Evolutionary conservation across 768 basidiomycete genomes (phyloP).

Genomic region (Leccinum imitatum): DNA sequence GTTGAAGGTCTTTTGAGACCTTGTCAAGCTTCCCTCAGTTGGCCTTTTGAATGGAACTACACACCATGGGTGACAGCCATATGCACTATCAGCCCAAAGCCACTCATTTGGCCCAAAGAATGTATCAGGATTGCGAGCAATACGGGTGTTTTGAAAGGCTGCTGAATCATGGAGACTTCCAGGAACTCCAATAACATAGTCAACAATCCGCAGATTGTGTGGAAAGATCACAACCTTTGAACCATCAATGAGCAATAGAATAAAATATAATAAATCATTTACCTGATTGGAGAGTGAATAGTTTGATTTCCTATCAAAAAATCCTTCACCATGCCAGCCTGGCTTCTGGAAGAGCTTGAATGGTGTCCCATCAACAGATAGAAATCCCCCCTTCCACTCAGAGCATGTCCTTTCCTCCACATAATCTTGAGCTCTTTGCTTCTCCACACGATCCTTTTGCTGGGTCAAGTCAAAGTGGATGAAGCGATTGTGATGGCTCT

Average conservation of each 20-base stretch:
- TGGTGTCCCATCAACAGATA: too few relatives aligned
- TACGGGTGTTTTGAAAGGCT: too few relatives aligned
- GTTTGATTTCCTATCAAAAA: too few relatives aligned
- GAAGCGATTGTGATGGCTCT: slow-evolving; percentile 7
- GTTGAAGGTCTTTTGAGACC: slow-evolving; percentile 24
- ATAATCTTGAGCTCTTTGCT: neutral
- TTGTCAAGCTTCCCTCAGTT: slow-evolving; percentile 9
- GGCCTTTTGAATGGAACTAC: slow-evolving; percentile 9
- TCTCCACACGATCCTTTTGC: neutral
- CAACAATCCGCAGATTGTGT: too few relatives aligned
- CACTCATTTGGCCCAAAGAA: slow-evolving; percentile 13
- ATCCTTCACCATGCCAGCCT: too few relatives aligned
- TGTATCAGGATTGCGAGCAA: neutral
- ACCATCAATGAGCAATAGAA: too few relatives aligned
- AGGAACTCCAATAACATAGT: too few relatives aligned
- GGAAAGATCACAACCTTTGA: too few relatives aligned
- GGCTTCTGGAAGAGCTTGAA: too few relatives aligned
- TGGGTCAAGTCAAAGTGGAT: slow-evolving; percentile 9
- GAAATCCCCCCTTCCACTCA: neutral
- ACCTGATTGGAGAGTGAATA: too few relatives aligned
- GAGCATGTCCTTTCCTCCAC: neutral
- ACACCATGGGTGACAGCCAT: slow-evolving; percentile 22
- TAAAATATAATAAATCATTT: too few relatives aligned
- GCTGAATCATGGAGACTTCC: too few relatives aligned
- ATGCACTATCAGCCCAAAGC: slow-evolving; percentile 22